Percentiles rank a stretch among this genome's conserved stretches.
Conservation (phyloP, 176 grass and related monocot genomes). For the Alopecurus myosuroides region DNA sequence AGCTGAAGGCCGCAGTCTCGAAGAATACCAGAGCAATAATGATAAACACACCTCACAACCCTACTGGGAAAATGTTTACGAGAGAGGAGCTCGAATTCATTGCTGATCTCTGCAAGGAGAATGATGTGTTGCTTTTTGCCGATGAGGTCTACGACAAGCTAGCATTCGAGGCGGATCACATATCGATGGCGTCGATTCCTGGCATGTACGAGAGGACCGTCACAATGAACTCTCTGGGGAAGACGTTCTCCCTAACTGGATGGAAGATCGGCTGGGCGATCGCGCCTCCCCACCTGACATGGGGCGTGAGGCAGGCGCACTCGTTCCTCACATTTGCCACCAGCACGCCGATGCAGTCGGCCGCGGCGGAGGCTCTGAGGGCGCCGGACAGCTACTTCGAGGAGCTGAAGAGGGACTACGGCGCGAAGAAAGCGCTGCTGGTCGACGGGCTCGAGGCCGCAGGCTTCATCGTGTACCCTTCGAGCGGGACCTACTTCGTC, state of each 20-base stretch:
- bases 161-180: constrained; percentile 80
- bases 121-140: constrained; percentile 81
- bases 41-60: constrained; percentile 99
- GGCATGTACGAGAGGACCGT: constrained; percentile 95
- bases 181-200: constrained; percentile 84
- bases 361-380: constrained; percentile 50
- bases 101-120: constrained; percentile 79
- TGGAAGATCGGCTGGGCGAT: constrained; percentile 99
- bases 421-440: constrained; percentile 65
- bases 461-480: constrained; percentile 85
- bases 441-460: constrained; percentile 70
- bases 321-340: constrained; percentile 91
- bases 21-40: constrained; percentile 85
- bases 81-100: constrained; percentile 80
- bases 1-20: constrained; percentile 62
- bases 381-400: constrained; percentile 79
- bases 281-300: constrained; percentile 77
- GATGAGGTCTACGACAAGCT: constrained; percentile 98
- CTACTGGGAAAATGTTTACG: constrained; percentile 98
- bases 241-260: constrained; percentile 94
- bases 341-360: constrained; percentile 88
- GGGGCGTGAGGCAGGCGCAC: constrained; percentile 97
- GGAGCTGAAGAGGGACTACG: constrained; percentile 77
- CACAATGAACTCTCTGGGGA: constrained; percentile 93
- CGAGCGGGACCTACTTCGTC: constrained; percentile 89